Percentiles rank a stretch among this genome's conserved stretches.
phyloP scores from a whole-genome alignment of 2,329 filamentous ascomycete genomes.

The Aspergillus pseudoglaucus region DNA sequence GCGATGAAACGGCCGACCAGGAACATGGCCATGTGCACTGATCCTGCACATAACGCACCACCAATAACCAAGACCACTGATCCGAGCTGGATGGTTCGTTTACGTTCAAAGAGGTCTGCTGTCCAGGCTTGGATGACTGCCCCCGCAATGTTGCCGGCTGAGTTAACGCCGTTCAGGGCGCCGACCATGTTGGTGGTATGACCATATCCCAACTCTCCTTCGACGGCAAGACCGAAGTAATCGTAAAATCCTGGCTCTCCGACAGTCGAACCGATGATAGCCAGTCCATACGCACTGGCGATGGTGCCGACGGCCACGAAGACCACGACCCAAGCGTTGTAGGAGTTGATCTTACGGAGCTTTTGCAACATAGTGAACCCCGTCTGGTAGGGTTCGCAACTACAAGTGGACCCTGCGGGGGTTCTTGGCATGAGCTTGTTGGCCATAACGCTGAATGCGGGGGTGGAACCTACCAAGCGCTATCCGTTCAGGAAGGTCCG shows the following conservation, averaged over 20 bases:
- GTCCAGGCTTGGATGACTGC: conserved; percentile 33
- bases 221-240: conserved; percentile 34
- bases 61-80: conserved; percentile 33
- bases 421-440: background rate
- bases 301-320: conserved; percentile 30
- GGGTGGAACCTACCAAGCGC: background rate
- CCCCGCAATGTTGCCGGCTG: conserved; percentile 37
- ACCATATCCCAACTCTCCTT: conserved; percentile 34
- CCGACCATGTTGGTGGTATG: conserved; percentile 40
- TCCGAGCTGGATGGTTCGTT: conserved; percentile 17
- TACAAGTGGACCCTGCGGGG: background rate
- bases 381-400: background rate
- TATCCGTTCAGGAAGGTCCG: background rate
- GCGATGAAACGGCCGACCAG: conserved; percentile 62
- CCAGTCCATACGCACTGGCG: conserved; percentile 26
- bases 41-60: conserved; percentile 33
- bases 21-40: conserved; percentile 36
- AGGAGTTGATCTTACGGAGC: conserved; percentile 15
- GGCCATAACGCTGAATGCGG: background rate
- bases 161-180: conserved; percentile 42
- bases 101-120: conserved; percentile 33
- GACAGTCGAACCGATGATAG: conserved; percentile 39
- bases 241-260: conserved; percentile 43
- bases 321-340: conserved; percentile 28
- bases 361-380: background rate